Evolutionary conservation across 2,329 filamentous ascomycete species (phyloP).

Genomic region (Beauveria brongniartii): DNA sequence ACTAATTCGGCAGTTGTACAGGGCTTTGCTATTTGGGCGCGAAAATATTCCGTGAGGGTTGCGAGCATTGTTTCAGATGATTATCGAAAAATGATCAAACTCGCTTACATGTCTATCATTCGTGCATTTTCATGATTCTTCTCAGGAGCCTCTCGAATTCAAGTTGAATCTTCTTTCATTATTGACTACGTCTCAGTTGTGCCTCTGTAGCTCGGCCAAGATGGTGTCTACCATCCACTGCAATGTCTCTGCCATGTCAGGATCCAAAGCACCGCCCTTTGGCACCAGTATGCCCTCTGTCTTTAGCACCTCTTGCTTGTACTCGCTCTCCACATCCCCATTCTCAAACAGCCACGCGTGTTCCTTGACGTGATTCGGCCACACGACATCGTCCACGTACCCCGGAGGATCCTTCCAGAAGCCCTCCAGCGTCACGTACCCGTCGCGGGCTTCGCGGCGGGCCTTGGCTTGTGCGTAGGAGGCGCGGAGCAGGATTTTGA

Average conservation of each 20-base stretch:
- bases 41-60: not conserved
- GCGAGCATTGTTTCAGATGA: not conserved
- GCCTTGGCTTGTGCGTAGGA: constrained; percentile 55
- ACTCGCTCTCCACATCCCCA: constrained; percentile 55
- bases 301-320: constrained; percentile 38
- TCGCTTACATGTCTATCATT: not conserved
- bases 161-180: not conserved
- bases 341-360: constrained; percentile 73
- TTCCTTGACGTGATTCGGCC: constrained; percentile 83
- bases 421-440: constrained; percentile 76
- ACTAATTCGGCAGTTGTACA: not conserved
- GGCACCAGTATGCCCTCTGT: constrained; percentile 42
- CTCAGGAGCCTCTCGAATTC: not conserved
- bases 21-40: not conserved
- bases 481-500: constrained; percentile 71
- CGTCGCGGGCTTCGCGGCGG: constrained; percentile 59
- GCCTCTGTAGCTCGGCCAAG: constrained; percentile 37
- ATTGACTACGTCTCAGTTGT: constrained; percentile 2
- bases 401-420: constrained; percentile 95
- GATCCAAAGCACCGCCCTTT: constrained; percentile 36
- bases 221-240: constrained; percentile 61
- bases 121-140: too few species aligned
- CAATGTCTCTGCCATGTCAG: constrained; percentile 54
- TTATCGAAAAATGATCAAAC: not conserved
- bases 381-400: constrained; percentile 90